These are phyloP conservation scores for Corylus heterophylla DNA, from an alignment of 306 rosid species.

Conservation along the genomic window DNA sequence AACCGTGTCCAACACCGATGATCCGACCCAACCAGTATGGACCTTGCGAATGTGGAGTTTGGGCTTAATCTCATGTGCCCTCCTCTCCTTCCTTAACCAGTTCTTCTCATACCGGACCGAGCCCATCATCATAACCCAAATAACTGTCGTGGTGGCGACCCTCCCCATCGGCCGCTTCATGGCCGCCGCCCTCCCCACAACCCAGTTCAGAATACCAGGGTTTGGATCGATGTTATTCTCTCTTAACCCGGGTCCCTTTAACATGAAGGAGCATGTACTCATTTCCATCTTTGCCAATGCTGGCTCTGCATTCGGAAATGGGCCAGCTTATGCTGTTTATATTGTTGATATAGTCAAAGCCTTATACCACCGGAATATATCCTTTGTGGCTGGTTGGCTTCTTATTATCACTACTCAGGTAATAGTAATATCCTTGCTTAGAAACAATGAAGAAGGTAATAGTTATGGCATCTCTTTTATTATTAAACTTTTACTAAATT, in stretches of 20 bases:
- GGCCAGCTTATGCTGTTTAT: constrained; percentile 62
- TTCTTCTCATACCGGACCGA: constrained; percentile 75
- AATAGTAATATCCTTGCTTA: not conserved
- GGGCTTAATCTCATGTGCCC: constrained; percentile 56
- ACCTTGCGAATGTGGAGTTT: constrained; percentile 86
- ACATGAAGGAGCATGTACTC: constrained; percentile 81
- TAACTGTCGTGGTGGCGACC: constrained; percentile 55
- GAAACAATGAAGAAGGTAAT: too few relatives aligned
- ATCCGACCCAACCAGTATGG: constrained; percentile 69
- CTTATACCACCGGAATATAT: constrained; percentile 53
- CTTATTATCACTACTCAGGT: constrained; percentile 74
- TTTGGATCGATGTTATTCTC: constrained; percentile 37
- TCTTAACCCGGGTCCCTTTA: constrained; percentile 67
- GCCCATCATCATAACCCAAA: constrained; percentile 58
- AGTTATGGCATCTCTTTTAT: too few relatives aligned
- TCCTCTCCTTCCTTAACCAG: constrained; percentile 73
- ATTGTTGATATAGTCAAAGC: constrained; percentile 64
- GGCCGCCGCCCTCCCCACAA: constrained; percentile 46
- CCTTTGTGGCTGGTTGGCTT: constrained; percentile 64
- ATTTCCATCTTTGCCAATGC: constrained; percentile 82
- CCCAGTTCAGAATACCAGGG: constrained; percentile 44
- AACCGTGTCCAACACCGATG: constrained; percentile 69
- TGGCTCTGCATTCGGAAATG: constrained; percentile 63
- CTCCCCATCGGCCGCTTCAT: constrained; percentile 77
- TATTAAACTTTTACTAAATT: too few relatives aligned